Conservation (phyloP, 1,139 yeast genomes). For the Candida tropicalis region DNA sequence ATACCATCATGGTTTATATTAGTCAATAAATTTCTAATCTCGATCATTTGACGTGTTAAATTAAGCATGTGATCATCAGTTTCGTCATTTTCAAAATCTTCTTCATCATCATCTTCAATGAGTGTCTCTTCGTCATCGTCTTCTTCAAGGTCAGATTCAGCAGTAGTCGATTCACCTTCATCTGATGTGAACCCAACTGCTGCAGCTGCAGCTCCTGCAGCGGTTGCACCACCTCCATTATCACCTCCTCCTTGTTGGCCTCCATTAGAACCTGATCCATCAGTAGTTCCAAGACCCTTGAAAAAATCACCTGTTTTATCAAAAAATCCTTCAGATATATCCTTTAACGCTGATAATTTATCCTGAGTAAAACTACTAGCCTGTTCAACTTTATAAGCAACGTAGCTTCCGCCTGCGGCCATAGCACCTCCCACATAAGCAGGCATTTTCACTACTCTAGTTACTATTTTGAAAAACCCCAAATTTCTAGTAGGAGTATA, state of each 20-base stretch:
- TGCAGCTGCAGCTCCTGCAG: conserved; percentile 49
- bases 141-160: conserved; percentile 17
- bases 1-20: conserved; percentile 80
- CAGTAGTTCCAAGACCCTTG: conserved; percentile 18
- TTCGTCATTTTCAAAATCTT: conserved; percentile 48
- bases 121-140: conserved; percentile 35
- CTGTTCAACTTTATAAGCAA: conserved; percentile 88
- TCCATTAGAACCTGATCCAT: conserved; percentile 16
- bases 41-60: conserved; percentile 94
- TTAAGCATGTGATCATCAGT: conserved; percentile 80
- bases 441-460: conserved; percentile 57
- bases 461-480: conserved; percentile 52
- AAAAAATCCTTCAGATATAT: conserved; percentile 49
- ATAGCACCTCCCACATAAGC: conserved; percentile 87
- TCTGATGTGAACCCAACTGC: conserved; percentile 45
- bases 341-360: conserved; percentile 61
- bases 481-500: conserved; percentile 28
- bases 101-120: conserved; percentile 38
- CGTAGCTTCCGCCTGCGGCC: conserved; percentile 93
- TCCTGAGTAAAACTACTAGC: conserved; percentile 74
- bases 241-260: conserved; percentile 26
- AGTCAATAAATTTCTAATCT: conserved; percentile 78
- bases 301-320: conserved; percentile 50
- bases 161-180: conserved; percentile 26
- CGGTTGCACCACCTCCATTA: conserved; percentile 37